Conservation (phyloP, 768 basidiomycete genomes). For the Tricholoma bakamatsutake region DNA sequence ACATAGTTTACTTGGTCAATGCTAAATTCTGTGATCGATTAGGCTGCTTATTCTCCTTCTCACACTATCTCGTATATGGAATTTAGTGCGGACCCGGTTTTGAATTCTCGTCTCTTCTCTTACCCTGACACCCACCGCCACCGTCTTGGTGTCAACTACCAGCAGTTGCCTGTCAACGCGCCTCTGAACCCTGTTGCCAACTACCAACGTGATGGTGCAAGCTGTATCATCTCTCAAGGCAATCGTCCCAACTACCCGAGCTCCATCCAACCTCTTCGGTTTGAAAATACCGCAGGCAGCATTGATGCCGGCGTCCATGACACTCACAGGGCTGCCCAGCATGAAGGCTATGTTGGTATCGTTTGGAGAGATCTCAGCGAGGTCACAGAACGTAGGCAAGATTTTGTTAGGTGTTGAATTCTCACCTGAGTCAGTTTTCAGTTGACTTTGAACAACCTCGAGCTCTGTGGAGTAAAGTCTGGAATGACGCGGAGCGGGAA, state of each 20-base stretch:
- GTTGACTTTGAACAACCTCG: slow-evolving; percentile 87
- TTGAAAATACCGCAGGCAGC: too few relatives aligned
- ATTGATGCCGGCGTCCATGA: too few relatives aligned
- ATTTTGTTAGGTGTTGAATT: not conserved
- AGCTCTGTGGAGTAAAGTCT: slow-evolving; percentile 61
- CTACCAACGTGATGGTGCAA: slow-evolving; percentile 87
- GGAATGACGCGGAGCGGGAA: slow-evolving; percentile 52
- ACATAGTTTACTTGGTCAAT: slow-evolving; percentile 8
- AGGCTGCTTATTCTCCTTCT: slow-evolving; percentile 83
- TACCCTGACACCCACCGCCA: slow-evolving; percentile 89
- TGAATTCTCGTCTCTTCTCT: slow-evolving; percentile 92
- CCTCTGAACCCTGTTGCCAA: slow-evolving; percentile 70
- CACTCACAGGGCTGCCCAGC: slow-evolving; percentile 39
- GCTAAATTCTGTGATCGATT: slow-evolving; percentile 16
- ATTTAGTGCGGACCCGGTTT: slow-evolving; percentile 95
- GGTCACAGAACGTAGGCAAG: slow-evolving; percentile 68
- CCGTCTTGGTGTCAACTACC: slow-evolving; percentile 76
- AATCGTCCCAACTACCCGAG: slow-evolving; percentile 84
- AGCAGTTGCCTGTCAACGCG: slow-evolving; percentile 84
- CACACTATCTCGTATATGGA: too few relatives aligned
- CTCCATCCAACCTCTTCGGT: slow-evolving; percentile 61
- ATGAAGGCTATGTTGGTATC: slow-evolving; percentile 73
- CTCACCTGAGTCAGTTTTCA: slow-evolving; percentile 17
- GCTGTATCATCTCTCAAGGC: slow-evolving; percentile 73
- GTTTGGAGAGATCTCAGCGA: slow-evolving; percentile 66